These are phyloP conservation scores for Brassica rapa DNA, from an alignment of 345 rosid genomes.

Conservation along the genomic window DNA sequence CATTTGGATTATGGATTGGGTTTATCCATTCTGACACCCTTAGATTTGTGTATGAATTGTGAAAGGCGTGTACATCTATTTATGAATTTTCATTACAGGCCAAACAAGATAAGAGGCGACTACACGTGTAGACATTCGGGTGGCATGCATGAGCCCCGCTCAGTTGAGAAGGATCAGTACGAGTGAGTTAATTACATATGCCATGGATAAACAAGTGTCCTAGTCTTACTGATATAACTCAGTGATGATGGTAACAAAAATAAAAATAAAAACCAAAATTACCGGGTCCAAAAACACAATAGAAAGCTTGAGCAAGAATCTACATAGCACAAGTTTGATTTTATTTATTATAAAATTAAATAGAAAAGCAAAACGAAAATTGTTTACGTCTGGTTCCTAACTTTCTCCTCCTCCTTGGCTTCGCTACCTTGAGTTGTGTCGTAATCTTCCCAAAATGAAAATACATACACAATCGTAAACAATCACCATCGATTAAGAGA, in stretches of 20 bases:
- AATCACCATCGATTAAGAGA: neutral
- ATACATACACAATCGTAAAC: neutral
- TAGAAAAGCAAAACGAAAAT: neutral
- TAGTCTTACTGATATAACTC: too few relatives aligned
- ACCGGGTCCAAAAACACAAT: neutral
- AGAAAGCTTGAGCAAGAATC: neutral
- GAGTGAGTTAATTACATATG: too few relatives aligned
- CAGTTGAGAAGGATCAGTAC: too few relatives aligned
- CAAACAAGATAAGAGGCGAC: too few relatives aligned
- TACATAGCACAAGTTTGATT: neutral
- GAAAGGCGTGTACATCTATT: too few relatives aligned
- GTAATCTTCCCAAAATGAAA: constrained; percentile 42
- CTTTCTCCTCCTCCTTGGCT: constrained; percentile 71
- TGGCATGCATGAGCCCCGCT: too few relatives aligned
- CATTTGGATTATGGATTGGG: too few relatives aligned
- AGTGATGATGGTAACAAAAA: neutral
- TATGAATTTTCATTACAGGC: too few relatives aligned
- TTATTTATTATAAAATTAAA: constrained; percentile 12
- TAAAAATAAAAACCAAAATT: neutral
- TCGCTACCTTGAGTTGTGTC: constrained; percentile 79
- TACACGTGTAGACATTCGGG: too few relatives aligned
- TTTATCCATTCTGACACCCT: too few relatives aligned
- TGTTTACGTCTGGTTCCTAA: constrained; percentile 49
- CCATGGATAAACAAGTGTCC: too few relatives aligned
- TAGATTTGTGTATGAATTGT: too few relatives aligned